Base-by-base conservation (phyloP, 345 rosid species). In the Litchi chinensis region DNA sequence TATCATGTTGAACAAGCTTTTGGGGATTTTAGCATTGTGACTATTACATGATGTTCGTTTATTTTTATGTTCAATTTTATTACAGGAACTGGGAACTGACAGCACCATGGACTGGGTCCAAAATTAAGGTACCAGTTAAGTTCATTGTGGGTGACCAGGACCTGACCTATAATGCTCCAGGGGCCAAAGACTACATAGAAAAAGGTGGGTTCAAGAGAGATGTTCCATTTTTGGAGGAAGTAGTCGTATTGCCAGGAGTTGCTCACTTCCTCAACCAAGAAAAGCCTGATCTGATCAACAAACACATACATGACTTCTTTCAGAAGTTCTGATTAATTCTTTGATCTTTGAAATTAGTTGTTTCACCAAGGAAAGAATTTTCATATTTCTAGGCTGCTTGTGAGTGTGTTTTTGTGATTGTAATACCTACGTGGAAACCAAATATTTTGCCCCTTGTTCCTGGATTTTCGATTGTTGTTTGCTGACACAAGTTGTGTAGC, bases 1-100 rank as follows among this genome's bases (percentile, higher is more conserved):
- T 13, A 50, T 5, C 56, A 13, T 46, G 52, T 46, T 10, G 15
- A 46, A 12, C 15, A 46, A 46, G 12, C 15, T 46, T 46, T 10
- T 10, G 52, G 52, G 52, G 12, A 9, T 46, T 9, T 10, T 46
- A 10, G 8, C 64, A 18, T 37, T 54, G 13, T 10, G 3, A 12
- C 0, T 16, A 15, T 32, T 32, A 32, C 37, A 32, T 32, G 37
- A 32, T 32, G 37, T 32, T 8, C 43, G 11, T 74, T 8, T 46
- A 46, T 46, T 46, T 46, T 7, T 46, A 46, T 46, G 52, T 44
- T 22, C 57, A 28, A 0, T 16, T 8, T 72, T 26, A 50, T 11
- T 26, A 82, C 83, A 93, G 97, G 84, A 92, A 85, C 77, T 87
- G 93, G 95, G 94, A 92, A 80, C 87, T 91, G n/a, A 89, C 88